Evolutionary conservation across 2,329 filamentous ascomycete species (phyloP).

Genomic region (Aspergillus pseudoviridinutans): DNA sequence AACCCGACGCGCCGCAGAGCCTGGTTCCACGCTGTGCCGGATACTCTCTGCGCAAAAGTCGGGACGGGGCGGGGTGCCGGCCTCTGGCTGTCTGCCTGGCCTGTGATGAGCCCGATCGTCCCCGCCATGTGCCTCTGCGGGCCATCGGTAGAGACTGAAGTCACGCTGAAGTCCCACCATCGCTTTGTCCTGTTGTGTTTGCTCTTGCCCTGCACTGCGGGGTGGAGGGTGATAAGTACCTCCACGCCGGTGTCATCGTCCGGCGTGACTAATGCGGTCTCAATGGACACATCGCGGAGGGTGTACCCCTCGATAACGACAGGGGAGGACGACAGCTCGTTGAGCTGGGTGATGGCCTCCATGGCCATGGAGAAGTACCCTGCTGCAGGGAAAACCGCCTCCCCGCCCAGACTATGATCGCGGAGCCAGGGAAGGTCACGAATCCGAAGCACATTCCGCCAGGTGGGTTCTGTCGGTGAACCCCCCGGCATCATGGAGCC

Average conservation of each 20-base stretch:
- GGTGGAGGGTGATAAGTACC: slow-evolving; percentile 1
- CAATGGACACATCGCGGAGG: slow-evolving; percentile 19
- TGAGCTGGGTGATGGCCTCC: slow-evolving; percentile 19
- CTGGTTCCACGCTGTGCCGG: slow-evolving; percentile 7
- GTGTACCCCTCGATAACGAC: slow-evolving; percentile 1
- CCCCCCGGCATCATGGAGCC: slow-evolving; percentile 11
- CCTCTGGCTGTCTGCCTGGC: neutral
- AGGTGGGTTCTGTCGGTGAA: slow-evolving; percentile 10
- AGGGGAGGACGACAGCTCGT: neutral
- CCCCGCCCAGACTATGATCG: slow-evolving; percentile 21
- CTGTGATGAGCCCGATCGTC: neutral
- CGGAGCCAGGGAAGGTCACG: slow-evolving; percentile 25
- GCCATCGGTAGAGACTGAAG: neutral
- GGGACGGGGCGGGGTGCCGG: neutral
- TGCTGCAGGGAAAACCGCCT: slow-evolving; percentile 25
- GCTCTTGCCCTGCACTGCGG: neutral
- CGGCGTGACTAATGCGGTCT: slow-evolving; percentile 16
- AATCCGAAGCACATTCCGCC: slow-evolving; percentile 26
- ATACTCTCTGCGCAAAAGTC: neutral
- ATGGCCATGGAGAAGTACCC: slow-evolving; percentile 26
- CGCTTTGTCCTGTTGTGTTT: neutral
- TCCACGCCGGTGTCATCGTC: slow-evolving; percentile 10
- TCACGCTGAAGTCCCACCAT: neutral
- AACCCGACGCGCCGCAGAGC: slow-evolving; percentile 6
- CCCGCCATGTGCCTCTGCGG: neutral